These are phyloP conservation scores for Cyclanthera cordifolia DNA, from an alignment of 306 rosid genomes.

Conservation along the genomic window DNA sequence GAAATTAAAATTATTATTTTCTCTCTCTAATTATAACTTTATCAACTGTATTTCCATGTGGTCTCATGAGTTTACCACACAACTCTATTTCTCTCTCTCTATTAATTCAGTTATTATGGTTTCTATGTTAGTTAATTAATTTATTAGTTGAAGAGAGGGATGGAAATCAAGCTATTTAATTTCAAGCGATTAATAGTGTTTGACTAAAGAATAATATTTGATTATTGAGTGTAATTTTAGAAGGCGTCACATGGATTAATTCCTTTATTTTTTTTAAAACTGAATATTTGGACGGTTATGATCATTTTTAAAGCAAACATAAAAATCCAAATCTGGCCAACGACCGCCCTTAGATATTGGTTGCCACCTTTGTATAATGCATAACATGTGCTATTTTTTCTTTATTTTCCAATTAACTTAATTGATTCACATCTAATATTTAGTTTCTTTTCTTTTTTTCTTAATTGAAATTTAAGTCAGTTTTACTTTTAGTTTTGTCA, in stretches of 20 bases:
- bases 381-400: slow-evolving; percentile 5
- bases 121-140: slow-evolving; percentile 1
- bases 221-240: slow-evolving; percentile 8
- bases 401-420: not conserved
- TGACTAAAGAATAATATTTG: slow-evolving; percentile 6
- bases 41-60: slow-evolving; percentile 7
- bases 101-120: slow-evolving; percentile 14
- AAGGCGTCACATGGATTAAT: slow-evolving; percentile 9
- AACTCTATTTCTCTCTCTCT: slow-evolving; percentile 3
- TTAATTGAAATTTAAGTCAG: too few species aligned
- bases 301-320: slow-evolving; percentile 9
- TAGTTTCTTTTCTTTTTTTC: not conserved
- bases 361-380: slow-evolving; percentile 5
- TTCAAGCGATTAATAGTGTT: not conserved
- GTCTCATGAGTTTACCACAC: slow-evolving; percentile 11
- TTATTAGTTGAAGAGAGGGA: not conserved
- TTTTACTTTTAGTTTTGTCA: too few species aligned
- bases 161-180: not conserved
- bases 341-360: slow-evolving; percentile 13
- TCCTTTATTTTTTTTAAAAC: not conserved
- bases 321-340: slow-evolving; percentile 7
- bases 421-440: not conserved
- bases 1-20: not conserved
- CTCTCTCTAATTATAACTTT: not conserved
- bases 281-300: slow-evolving; percentile 10